Conservation (phyloP, 768 basidiomycete species). For the Lentinula boryana region DNA sequence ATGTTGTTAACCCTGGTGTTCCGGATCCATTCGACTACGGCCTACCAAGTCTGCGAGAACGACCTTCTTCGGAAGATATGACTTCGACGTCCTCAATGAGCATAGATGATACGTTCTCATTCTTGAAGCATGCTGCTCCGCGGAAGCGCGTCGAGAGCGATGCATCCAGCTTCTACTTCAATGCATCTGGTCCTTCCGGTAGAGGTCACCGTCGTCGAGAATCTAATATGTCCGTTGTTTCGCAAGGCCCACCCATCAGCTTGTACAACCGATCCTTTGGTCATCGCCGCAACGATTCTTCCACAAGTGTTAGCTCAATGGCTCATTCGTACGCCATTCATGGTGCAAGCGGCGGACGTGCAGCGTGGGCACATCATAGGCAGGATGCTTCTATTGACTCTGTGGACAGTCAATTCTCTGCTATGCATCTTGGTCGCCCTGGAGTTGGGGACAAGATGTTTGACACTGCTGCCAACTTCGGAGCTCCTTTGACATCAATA, state of each 20-base stretch:
- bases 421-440: slow-evolving; percentile 54
- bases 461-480: slow-evolving; percentile 43
- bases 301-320: slow-evolving; percentile 44
- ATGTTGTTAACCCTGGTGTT: slow-evolving; percentile 54
- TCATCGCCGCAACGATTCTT: slow-evolving; percentile 38
- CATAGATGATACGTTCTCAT: slow-evolving; percentile 73
- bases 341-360: slow-evolving; percentile 48
- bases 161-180: slow-evolving; percentile 74
- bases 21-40: slow-evolving; percentile 74
- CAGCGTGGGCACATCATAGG: slow-evolving; percentile 55
- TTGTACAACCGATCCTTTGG: slow-evolving; percentile 61
- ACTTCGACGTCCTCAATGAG: slow-evolving; percentile 44
- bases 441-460: slow-evolving; percentile 89
- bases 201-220: slow-evolving; percentile 56
- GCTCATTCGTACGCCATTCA: slow-evolving; percentile 49
- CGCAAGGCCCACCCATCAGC: slow-evolving; percentile 62
- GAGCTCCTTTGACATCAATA: slow-evolving; percentile 54
- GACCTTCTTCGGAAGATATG: slow-evolving; percentile 56
- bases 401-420: slow-evolving; percentile 56
- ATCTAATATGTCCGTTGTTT: slow-evolving; percentile 49
- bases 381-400: slow-evolving; percentile 62
- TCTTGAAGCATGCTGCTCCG: slow-evolving; percentile 31
- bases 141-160: slow-evolving; percentile 67
- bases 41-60: slow-evolving; percentile 42
- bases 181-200: slow-evolving; percentile 26